Evolutionary conservation across 2,329 filamentous ascomycete species (phyloP), one percentile per base, ranked within the genome.

Genomic region (Grosmannia penicillata): DNA sequence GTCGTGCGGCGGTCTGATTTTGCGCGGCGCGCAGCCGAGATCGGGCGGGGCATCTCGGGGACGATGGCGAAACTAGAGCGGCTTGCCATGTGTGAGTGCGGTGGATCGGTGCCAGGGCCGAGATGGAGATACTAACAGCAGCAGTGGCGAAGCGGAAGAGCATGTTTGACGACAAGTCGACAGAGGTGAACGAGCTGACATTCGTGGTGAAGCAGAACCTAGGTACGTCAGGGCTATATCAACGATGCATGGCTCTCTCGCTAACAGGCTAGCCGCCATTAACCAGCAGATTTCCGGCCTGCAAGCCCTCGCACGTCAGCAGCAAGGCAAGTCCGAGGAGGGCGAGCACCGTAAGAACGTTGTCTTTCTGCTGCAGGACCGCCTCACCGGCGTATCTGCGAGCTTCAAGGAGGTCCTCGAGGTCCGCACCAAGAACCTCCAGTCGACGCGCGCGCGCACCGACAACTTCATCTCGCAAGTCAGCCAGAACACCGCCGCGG

Each of bases 301-400:
- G n/a, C 83, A 93, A 54, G 63, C 70, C 7, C 68, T 95, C 33
- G 80, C 85, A 13, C 73, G 78, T 38, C 72, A 82, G 42, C 79
- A 87, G 57, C 81, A 89, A 50, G 80, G 82, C 31, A 72, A 67
- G 48, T 66, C 62, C 46, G 75, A 73, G 49, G 85, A 94, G 58
- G 86, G 86, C 49, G 87, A 96, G 55, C 93, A 98, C 63, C 94
- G 93, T 66, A 93, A 94, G 61, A 95, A 96, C 54, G 91, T 96
- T 24, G 83, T 95, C 4, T 78, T 93, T 45, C 70, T 96, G 54
- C 65, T 96, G 15, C 86, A 95, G 60, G 84, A 85, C 45, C 91
- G 91, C 54, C 67, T 96, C 29, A 89, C 86, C 28, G 86, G 94
- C 53, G 89, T 98, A 4, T 83, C 82, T 21, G 84, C 80, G 45